Evolutionary conservation across 805 yeast species (phyloP).

Genomic region (Starmerella floricola): DNA sequence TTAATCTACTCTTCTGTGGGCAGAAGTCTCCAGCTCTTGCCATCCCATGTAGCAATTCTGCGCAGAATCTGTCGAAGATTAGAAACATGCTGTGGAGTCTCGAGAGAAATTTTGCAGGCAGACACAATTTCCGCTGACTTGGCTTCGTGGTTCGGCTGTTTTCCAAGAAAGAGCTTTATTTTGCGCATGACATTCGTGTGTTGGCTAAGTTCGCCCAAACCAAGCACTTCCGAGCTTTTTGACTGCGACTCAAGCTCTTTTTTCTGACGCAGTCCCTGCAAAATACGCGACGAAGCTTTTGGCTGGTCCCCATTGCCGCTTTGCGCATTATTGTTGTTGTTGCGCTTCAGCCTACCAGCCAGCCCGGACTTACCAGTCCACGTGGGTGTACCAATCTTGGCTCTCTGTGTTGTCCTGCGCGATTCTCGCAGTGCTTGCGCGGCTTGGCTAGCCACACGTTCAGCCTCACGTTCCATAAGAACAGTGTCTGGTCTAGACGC

Average conservation of each 20-base stretch:
- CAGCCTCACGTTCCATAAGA: constrained; percentile 53
- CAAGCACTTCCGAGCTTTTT: constrained; percentile 1
- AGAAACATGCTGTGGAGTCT: constrained; percentile 43
- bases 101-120: constrained; percentile 32
- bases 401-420: constrained; percentile 37
- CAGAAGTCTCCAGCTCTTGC: constrained; percentile 9
- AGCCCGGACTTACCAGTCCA: constrained; percentile 91
- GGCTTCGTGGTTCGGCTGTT: constrained; percentile 33
- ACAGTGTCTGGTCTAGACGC: constrained; percentile 41
- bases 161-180: constrained; percentile 33
- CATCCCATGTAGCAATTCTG: constrained; percentile 51
- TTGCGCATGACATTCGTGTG: constrained; percentile 27
- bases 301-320: not conserved
- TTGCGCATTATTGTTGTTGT: not conserved
- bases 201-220: constrained; percentile 10
- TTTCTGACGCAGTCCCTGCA: constrained; percentile 38
- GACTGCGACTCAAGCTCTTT: constrained; percentile 29
- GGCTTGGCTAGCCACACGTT: constrained; percentile 49
- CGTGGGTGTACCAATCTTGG: constrained; percentile 70
- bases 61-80: constrained; percentile 56
- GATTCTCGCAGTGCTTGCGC: constrained; percentile 48
- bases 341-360: constrained; percentile 44
- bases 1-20: not conserved
- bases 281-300: constrained; percentile 30
- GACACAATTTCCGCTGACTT: constrained; percentile 39